These are phyloP conservation scores for Solanum chiquidenum DNA, from an alignment of 257 asterid species.

Conservation along the genomic window DNA sequence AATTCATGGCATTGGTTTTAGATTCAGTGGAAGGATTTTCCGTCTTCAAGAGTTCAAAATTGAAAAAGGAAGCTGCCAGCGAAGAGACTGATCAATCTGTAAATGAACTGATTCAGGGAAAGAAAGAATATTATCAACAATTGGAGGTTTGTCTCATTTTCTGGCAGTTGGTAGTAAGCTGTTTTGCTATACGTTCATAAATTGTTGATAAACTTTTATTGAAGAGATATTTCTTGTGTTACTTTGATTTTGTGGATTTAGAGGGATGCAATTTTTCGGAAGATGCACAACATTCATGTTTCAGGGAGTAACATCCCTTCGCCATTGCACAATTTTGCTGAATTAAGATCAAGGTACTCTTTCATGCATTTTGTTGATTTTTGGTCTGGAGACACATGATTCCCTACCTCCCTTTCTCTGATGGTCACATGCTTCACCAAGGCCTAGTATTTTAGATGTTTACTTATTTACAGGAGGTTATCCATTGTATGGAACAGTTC, in stretches of 20 bases:
- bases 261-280: conserved; percentile 71
- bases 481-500: not conserved
- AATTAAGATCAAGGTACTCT: conserved; percentile 55
- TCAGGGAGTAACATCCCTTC: conserved; percentile 86
- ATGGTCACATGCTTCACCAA: not conserved
- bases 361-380: not conserved
- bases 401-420: not conserved
- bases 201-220: not conserved
- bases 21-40: conserved; percentile 54
- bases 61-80: conserved; percentile 27
- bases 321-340: conserved; percentile 56
- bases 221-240: not conserved
- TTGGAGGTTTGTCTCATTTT: conserved; percentile 47
- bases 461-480: not conserved
- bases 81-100: conserved; percentile 25
- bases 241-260: conserved; percentile 8
- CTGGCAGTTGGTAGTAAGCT: not conserved
- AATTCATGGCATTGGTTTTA: conserved; percentile 10
- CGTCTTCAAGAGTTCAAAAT: conserved; percentile 51
- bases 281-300: conserved; percentile 73
- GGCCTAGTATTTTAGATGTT: not conserved
- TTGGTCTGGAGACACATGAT: not conserved
- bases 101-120: conserved; percentile 31
- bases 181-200: not conserved
- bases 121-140: conserved; percentile 72